Conservation (phyloP, 108 stramenopile species). For the Discostella pseudostelligera region DNA sequence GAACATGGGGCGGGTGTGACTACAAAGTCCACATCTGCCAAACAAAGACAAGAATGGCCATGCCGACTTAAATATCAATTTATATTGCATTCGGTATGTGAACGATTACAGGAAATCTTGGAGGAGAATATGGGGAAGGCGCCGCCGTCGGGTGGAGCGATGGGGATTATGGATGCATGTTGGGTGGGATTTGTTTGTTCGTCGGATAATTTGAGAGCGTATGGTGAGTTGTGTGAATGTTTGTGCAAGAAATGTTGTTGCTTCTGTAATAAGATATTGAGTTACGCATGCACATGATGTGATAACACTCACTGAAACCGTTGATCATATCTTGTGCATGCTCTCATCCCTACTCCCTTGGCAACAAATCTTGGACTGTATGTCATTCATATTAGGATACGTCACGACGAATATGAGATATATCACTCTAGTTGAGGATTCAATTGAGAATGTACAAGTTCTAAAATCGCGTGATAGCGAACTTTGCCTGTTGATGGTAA, state of each 20-base stretch:
- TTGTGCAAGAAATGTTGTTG: neutral
- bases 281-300: too few relatives aligned
- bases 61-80: constrained; percentile 36
- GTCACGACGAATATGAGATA: constrained; percentile 37
- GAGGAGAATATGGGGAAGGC: constrained; percentile 35
- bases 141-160: neutral
- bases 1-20: constrained; percentile 1
- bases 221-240: constrained; percentile 16
- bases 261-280: too few relatives aligned
- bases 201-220: constrained; percentile 33
- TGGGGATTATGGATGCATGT: constrained; percentile 35
- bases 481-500: constrained; percentile 32
- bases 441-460: constrained; percentile 19
- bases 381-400: constrained; percentile 20
- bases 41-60: constrained; percentile 26
- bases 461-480: constrained; percentile 35
- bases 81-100: constrained; percentile 28
- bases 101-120: constrained; percentile 25
- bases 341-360: neutral
- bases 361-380: neutral
- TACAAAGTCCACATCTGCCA: neutral
- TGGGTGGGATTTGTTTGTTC: constrained; percentile 36
- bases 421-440: constrained; percentile 29
- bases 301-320: too few relatives aligned
- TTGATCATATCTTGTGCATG: neutral